Conservation (phyloP, 1,284 basidiomycete genomes). For the Malassezia pachydermatis region DNA sequence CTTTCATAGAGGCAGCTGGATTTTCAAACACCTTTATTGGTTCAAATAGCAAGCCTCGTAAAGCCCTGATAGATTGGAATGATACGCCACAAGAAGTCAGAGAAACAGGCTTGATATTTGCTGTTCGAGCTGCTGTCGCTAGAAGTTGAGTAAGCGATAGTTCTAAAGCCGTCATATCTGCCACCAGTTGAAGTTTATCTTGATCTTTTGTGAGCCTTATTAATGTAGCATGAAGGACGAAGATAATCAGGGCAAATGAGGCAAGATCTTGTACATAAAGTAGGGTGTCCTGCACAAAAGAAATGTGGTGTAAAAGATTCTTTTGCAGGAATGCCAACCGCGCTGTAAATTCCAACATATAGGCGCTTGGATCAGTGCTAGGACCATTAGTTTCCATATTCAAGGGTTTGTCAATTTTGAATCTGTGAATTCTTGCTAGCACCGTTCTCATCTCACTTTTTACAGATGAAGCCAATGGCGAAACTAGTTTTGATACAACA, state of each 20-base stretch:
- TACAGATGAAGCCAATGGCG: no score
- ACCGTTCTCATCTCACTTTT: not conserved
- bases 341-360: slow-evolving; percentile 9
- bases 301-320: not conserved
- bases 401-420: not conserved
- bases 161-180: slow-evolving; percentile 10
- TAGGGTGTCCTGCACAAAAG: not conserved
- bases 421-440: slow-evolving; percentile 4
- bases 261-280: not conserved
- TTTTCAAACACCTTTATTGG: not conserved
- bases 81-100: slow-evolving; percentile 1
- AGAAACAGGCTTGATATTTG: not conserved
- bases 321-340: not conserved
- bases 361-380: slow-evolving; percentile 1
- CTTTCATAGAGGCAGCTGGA: not conserved
- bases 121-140: not conserved
- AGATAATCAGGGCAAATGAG: not conserved
- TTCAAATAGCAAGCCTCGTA: slow-evolving; percentile 4
- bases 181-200: slow-evolving; percentile 1
- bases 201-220: not conserved
- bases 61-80: slow-evolving; percentile 1
- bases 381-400: not conserved
- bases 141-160: slow-evolving; percentile 1
- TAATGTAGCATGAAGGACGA: slow-evolving; percentile 1
- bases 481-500: no score